Evolutionary conservation across 768 basidiomycete genomes (phyloP), one percentile per base, ranked within the genome.

Genomic region (Collybia mongolica): DNA sequence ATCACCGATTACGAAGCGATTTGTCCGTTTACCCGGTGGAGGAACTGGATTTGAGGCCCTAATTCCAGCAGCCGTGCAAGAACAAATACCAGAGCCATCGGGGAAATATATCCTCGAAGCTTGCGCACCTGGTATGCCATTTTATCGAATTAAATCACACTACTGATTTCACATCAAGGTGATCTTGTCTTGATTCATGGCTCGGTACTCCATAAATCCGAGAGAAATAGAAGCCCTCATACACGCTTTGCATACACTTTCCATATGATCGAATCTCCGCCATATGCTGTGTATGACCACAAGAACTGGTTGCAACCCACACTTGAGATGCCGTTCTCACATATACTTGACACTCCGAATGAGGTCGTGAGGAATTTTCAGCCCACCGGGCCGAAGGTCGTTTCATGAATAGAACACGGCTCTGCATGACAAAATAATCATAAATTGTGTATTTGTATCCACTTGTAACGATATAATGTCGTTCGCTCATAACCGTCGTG

Each of bases 241-340:
- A 92, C 92, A 1, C 80, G 97, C 48, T 91, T 85, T 56, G 95
- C 95, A 23, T 99, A 98, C 64, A 98, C 97, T 0, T 98, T 97
- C 67, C 95, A 93, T 58, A 92, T 93, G 90, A 86, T 93, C 42
- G 91, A 96, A 60, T 86, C 79, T 17, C 77, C 79, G 36, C 86
- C 82, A 19, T 69, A 77, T 58, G 88, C 83, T 6, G 68, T 62
- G 36, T 97, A 95, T 51, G 96, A 98, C 54, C 79, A 83, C 60
- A 91, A 90, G 80, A 98, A 97, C 63, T 97, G 95, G 95, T 71
- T 98, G 51, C 95, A 98, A 64, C 93, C 95, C 1, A 93, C 93
- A 2, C 55, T 71, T 8, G 79, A 74, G 11, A 87, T 90, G 86
- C 91, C 94, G 1, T 97, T 98, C 69, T 77, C 83, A 20, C 77